A percentile compares a stretch with the other conserved stretches of the same genome.
Evolutionary conservation across 2,329 filamentous ascomycete genomes (phyloP).

Genomic region (Incumbomyces delicatus): DNA sequence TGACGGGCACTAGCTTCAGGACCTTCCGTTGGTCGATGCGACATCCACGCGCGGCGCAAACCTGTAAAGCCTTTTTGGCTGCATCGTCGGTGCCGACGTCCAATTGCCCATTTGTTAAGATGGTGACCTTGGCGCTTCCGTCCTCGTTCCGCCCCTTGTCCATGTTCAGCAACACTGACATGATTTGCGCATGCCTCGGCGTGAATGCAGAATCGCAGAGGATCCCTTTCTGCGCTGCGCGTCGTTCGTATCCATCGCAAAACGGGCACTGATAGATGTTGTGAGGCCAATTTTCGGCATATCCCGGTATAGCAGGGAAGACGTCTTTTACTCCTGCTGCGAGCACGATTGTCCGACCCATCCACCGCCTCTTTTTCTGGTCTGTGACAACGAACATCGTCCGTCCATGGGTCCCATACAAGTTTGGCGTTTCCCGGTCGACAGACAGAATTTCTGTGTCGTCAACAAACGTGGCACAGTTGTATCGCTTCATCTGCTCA

Average conservation of each 20-base stretch:
- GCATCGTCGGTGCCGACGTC: slow-evolving; percentile 1
- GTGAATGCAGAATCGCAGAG: neutral
- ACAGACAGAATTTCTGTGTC: slow-evolving; percentile 6
- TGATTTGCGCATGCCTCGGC: slow-evolving; percentile 1
- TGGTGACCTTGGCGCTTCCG: slow-evolving; percentile 6
- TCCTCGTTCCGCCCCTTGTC: neutral
- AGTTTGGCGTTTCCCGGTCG: slow-evolving; percentile 5
- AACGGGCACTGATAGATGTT: slow-evolving; percentile 21
- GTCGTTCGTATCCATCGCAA: slow-evolving; percentile 18
- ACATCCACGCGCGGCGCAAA: neutral
- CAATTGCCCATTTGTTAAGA: slow-evolving; percentile 11
- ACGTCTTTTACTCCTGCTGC: slow-evolving; percentile 18
- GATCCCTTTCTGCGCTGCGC: slow-evolving; percentile 4
- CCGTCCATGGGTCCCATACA: neutral
- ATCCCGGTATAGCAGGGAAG: slow-evolving; percentile 17
- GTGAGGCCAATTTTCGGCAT: slow-evolving; percentile 19
- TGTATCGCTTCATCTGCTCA: slow-evolving; percentile 14
- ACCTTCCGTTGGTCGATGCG: slow-evolving; percentile 9
- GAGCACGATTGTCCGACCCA: slow-evolving; percentile 16
- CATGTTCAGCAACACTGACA: slow-evolving; percentile 2
- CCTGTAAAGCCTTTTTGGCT: neutral
- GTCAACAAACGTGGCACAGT: slow-evolving; percentile 10
- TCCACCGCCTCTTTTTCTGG: slow-evolving; percentile 11
- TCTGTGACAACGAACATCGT: slow-evolving; percentile 8
- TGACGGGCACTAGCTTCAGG: neutral